Conservation (phyloP, 345 rosid genomes). For the Erodium maritimum region DNA sequence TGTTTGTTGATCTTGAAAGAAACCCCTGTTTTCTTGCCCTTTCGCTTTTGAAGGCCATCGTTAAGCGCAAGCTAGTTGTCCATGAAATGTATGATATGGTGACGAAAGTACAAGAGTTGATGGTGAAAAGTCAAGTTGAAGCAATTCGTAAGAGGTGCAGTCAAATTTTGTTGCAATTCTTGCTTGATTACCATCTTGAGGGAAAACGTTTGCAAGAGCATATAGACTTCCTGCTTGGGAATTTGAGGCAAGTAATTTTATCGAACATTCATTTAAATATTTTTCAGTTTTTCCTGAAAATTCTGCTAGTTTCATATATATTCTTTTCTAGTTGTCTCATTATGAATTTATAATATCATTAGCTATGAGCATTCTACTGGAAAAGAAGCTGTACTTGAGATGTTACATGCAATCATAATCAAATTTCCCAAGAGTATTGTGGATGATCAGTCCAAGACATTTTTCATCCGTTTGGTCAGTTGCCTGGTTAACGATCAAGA, state of each 20-base stretch:
- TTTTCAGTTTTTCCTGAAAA: neutral
- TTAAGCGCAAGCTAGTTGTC: constrained; percentile 65
- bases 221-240: constrained; percentile 47
- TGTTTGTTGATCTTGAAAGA: constrained; percentile 76
- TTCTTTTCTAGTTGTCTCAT: neutral
- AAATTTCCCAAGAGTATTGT: constrained; percentile 49
- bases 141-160: constrained; percentile 65
- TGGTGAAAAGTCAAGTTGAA: constrained; percentile 76
- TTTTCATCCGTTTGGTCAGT: constrained; percentile 45
- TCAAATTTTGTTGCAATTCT: constrained; percentile 60
- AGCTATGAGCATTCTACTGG: constrained; percentile 82
- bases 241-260: constrained; percentile 46
- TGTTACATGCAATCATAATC: constrained; percentile 55
- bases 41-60: constrained; percentile 64
- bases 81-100: constrained; percentile 77
- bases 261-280: constrained; percentile 1
- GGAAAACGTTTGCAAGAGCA: constrained; percentile 52
- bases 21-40: constrained; percentile 56
- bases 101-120: constrained; percentile 49
- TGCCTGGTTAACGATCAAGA: constrained; percentile 56
- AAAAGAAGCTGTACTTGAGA: constrained; percentile 82
- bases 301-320: neutral
- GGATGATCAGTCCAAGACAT: constrained; percentile 39
- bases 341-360: constrained; percentile 11
- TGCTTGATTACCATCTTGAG: constrained; percentile 59